Base-by-base conservation (phyloP, 1,284 basidiomycete genomes). In the Wolfiporia cocos region DNA sequence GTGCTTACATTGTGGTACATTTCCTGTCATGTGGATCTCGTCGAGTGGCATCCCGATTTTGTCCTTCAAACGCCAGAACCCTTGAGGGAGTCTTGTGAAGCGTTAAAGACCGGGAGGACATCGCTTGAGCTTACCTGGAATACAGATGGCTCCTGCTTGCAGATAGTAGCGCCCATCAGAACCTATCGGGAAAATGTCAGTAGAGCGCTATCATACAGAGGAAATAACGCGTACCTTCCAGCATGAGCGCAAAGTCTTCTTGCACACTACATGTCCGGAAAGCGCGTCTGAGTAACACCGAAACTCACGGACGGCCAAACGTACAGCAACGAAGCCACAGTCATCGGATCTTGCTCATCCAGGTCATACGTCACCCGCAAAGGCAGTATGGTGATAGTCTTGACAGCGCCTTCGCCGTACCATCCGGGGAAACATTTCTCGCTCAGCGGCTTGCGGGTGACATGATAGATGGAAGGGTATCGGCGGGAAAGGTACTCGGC, bases 241-340 rank as follows among this genome's bases (percentile, higher is more conserved):
- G 63, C 83, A 90, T 84, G 11, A 90, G 56, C 11, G 83, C 83
- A 32, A 88, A 65, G 54, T 90, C 86, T 48, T 90, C 86, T 51
- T 86, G 83, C 4, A 76, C 62, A 23, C 76, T 73, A 39, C 14
- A 19, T 19, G 12, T 26, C 12, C 4, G 5, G 17, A 34, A 37
- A 26, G 12, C 22, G 17, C 7, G 5, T 11, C 24, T 20, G 10
- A 24, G 14, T 19, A 10, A 17, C 5, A 23, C 23, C 38, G 24
- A 4, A 7, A 69, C 76, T 61, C 47, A 79, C 79, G 81, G 51
- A n/a, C n/a, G 24, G 21, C 38, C 22, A 4, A 7, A 69, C 76
- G 60, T 47, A 79, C 79, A 81, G 51, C 41, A 74, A 56, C 12
- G 73, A 75, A 21, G 78, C 67, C 33, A 83, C 68, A 42, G 65